phyloP scores from a whole-genome alignment of 768 basidiomycete species.

The Leucocoprinus leucothites region DNA sequence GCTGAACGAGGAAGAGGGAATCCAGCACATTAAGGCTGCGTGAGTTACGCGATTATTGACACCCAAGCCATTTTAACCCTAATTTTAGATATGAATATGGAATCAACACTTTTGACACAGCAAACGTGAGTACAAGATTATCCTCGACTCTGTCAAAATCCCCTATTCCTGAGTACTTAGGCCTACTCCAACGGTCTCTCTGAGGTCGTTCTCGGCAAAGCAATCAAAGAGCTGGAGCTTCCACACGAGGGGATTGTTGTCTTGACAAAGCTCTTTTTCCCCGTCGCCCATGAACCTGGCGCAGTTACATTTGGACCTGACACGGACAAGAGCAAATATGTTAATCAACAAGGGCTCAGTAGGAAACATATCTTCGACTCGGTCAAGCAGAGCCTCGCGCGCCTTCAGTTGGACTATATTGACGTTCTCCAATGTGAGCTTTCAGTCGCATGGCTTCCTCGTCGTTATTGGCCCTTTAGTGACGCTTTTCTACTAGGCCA shows the following conservation, averaged over 20 bases:
- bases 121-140: slow-evolving; percentile 29
- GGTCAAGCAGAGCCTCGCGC: slow-evolving; percentile 34
- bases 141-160: too few species aligned
- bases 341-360: slow-evolving; percentile 50
- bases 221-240: slow-evolving; percentile 59
- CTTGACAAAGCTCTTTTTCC: slow-evolving; percentile 58
- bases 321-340: slow-evolving; percentile 40
- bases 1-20: slow-evolving; percentile 43
- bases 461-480: too few species aligned
- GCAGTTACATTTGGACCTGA: slow-evolving; percentile 12
- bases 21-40: slow-evolving; percentile 52
- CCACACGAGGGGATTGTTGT: slow-evolving; percentile 75
- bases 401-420: neutral
- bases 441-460: too few species aligned
- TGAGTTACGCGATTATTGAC: too few species aligned
- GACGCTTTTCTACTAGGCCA: too few species aligned
- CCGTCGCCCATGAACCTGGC: slow-evolving; percentile 22
- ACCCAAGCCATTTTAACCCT: too few species aligned
- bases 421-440: too few species aligned
- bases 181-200: slow-evolving; percentile 64
- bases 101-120: slow-evolving; percentile 63
- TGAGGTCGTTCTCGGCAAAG: slow-evolving; percentile 67
- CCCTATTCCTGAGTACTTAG: too few species aligned
- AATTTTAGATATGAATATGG: slow-evolving; percentile 60
- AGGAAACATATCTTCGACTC: slow-evolving; percentile 71